A percentile compares a stretch with the other conserved stretches of the same genome.
phyloP scores from a whole-genome alignment of 768 basidiomycete genomes.

The Leccinellum luteum region DNA sequence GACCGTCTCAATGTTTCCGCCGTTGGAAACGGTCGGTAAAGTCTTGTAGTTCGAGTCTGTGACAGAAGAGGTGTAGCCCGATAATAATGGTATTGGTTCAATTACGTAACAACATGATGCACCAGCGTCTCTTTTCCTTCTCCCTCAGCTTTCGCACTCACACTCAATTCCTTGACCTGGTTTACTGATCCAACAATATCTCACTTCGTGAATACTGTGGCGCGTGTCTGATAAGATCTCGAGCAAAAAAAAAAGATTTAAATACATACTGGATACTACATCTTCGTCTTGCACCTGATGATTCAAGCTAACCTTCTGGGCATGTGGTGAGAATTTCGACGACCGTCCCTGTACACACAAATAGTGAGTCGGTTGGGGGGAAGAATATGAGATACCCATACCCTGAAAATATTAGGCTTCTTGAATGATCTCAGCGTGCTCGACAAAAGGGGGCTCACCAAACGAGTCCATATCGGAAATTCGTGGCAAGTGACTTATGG shows the following conservation, averaged over 20 bases:
- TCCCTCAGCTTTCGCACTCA: not conserved
- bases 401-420: conserved; percentile 21
- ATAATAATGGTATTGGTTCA: not conserved
- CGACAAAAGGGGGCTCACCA: conserved; percentile 53
- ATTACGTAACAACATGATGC: not conserved
- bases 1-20: not conserved
- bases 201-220: conserved; percentile 33
- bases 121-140: not conserved
- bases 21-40: not conserved
- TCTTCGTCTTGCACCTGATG: conserved; percentile 88
- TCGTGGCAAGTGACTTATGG: conserved; percentile 82
- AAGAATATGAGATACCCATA: conserved; percentile 7
- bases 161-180: not conserved
- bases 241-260: not conserved
- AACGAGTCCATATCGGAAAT: conserved; percentile 93
- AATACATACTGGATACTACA: conserved; percentile 77
- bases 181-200: not conserved
- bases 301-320: conserved; percentile 85
- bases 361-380: not conserved
- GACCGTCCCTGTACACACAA: conserved; percentile 70
- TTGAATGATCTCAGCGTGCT: not conserved
- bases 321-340: conserved; percentile 90
- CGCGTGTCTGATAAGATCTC: not conserved
- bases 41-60: not conserved
- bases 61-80: not conserved